Percentiles rank a stretch among this genome's conserved stretches.
These are phyloP conservation scores for Didymella keratinophila DNA, from an alignment of 2,329 filamentous ascomycete species.

Conservation along the genomic window DNA sequence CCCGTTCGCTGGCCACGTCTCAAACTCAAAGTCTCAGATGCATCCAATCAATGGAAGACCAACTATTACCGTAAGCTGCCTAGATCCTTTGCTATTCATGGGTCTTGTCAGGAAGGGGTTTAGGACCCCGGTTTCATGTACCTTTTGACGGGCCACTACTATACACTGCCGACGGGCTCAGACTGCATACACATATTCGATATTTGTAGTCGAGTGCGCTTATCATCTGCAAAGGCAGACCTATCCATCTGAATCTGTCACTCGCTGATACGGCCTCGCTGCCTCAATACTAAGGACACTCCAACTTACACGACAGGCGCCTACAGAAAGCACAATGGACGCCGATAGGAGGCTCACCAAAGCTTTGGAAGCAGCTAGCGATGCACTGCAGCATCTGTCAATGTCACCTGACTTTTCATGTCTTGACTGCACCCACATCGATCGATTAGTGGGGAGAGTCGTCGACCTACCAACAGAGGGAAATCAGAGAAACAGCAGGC, in stretches of 20 bases:
- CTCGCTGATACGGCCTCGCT: too few species aligned
- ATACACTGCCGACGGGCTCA: constrained; percentile 28
- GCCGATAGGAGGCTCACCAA: constrained; percentile 42
- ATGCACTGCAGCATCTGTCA: constrained; percentile 47
- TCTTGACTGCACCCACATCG: constrained; percentile 47
- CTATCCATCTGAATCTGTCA: not conserved
- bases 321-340: constrained; percentile 32
- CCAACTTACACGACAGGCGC: not conserved
- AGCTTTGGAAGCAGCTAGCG: constrained; percentile 44
- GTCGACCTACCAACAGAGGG: constrained; percentile 47
- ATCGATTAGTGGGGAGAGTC: constrained; percentile 44
- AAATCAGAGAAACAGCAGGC: constrained; percentile 46
- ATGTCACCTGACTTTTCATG: constrained; percentile 42
- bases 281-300: not conserved
- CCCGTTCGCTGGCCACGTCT: not conserved
- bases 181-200: constrained; percentile 21
- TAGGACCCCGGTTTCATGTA: constrained; percentile 18
- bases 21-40: not conserved
- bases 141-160: constrained; percentile 17
- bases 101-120: constrained; percentile 19
- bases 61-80: not conserved
- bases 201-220: constrained; percentile 24
- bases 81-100: constrained; percentile 30
- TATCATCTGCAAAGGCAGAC: constrained; percentile 15
- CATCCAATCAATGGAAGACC: not conserved